phyloP scores from a whole-genome alignment of 2,329 filamentous ascomycete genomes.

The Phialemoniopsis sp. region DNA sequence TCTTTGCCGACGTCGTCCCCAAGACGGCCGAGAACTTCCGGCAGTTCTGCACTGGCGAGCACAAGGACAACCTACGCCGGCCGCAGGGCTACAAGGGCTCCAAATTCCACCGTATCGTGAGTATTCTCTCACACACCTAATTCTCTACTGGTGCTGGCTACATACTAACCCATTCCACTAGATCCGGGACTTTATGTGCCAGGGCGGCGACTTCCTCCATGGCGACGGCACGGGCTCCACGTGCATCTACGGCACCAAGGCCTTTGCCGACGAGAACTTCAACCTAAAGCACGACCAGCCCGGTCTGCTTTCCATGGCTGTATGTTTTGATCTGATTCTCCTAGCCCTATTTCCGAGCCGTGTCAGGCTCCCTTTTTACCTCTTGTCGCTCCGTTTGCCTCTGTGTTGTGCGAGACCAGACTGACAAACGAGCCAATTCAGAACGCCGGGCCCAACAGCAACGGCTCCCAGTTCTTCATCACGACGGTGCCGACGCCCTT shows the following conservation, averaged over 20 bases:
- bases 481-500: constrained; percentile 85
- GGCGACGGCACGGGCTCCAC: constrained; percentile 87
- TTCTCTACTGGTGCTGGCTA: too few relatives aligned
- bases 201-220: constrained; percentile 89
- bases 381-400: too few relatives aligned
- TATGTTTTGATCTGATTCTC: constrained; percentile 39
- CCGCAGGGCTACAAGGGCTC: constrained; percentile 92
- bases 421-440: constrained; percentile 27
- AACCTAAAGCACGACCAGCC: constrained; percentile 70
- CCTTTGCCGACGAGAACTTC: constrained; percentile 92
- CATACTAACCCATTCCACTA: constrained; percentile 31
- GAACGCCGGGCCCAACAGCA: constrained; percentile 90
- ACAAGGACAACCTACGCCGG: constrained; percentile 69
- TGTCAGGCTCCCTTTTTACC: background rate
- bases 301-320: constrained; percentile 89
- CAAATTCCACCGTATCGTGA: constrained; percentile 89
- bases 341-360: too few relatives aligned
- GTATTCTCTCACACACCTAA: constrained; percentile 35
- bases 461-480: constrained; percentile 97
- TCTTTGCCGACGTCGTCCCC: constrained; percentile 80
- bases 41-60: constrained; percentile 93
- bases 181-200: constrained; percentile 97
- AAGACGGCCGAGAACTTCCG: constrained; percentile 95
- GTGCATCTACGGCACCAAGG: constrained; percentile 80
- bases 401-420: too few relatives aligned